Evolutionary conservation across 2,329 filamentous ascomycete species (phyloP).

Genomic region (Aureobasidium namibiae): DNA sequence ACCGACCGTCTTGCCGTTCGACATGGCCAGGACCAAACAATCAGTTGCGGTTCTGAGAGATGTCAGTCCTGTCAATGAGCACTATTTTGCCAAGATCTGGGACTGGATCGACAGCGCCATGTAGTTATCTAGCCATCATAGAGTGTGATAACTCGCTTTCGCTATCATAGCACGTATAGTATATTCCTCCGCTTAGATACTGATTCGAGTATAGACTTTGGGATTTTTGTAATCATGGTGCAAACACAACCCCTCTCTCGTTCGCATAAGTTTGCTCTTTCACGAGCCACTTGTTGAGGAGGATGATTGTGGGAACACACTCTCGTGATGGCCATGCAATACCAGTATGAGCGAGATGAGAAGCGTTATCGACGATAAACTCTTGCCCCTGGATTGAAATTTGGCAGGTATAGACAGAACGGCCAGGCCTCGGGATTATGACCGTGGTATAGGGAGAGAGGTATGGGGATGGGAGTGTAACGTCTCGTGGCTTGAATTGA

Average conservation of each 20-base stretch:
- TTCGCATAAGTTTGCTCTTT: slow-evolving; percentile 5
- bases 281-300: neutral
- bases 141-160: neutral
- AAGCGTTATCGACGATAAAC: slow-evolving; percentile 8
- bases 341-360: slow-evolving; percentile 9
- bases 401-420: slow-evolving; percentile 2
- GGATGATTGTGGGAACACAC: slow-evolving; percentile 2
- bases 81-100: slow-evolving; percentile 38
- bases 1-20: slow-evolving; percentile 23
- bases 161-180: neutral
- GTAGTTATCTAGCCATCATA: slow-evolving; percentile 9
- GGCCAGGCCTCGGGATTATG: neutral
- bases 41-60: slow-evolving; percentile 28
- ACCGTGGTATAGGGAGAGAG: neutral
- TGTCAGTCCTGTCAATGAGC: slow-evolving; percentile 35
- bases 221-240: neutral
- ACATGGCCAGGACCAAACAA: slow-evolving; percentile 26
- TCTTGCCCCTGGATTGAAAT: slow-evolving; percentile 13
- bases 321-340: slow-evolving; percentile 8
- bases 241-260: neutral
- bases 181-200: neutral
- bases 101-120: slow-evolving; percentile 27
- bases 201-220: neutral
- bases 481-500: neutral
- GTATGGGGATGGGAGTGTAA: slow-evolving; percentile 6